A percentile compares a stretch with the other conserved stretches of the same genome.
phyloP scores from a whole-genome alignment of 1,284 basidiomycete genomes.

The Puccinia triticina region DNA sequence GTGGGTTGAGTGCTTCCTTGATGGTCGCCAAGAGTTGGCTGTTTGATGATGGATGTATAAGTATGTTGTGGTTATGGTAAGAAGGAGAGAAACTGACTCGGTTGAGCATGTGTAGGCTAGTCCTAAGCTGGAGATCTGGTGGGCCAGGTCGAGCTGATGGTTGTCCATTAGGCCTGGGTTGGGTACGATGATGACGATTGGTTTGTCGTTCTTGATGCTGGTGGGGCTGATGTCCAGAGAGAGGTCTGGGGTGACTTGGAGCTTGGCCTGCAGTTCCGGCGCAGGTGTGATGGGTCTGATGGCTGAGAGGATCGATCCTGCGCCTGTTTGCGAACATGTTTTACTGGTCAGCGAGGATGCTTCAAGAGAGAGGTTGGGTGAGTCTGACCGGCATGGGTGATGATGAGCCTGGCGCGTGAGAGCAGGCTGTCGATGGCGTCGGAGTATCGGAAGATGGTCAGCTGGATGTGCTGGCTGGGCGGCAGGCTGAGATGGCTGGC shows the following conservation, averaged over 20 bases:
- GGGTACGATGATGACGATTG: slow-evolving; percentile 25
- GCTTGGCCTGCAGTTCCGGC: not conserved
- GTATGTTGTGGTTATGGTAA: not conserved
- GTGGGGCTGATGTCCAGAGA: not conserved
- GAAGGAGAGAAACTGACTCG: not conserved
- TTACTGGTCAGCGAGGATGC: too few relatives aligned
- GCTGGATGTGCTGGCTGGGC: not conserved
- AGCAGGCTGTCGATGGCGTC: not conserved
- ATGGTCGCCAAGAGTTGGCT: not conserved
- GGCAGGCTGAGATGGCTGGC: not conserved
- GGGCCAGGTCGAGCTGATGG: slow-evolving; percentile 34
- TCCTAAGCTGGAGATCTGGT: slow-evolving; percentile 26
- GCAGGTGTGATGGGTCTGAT: not conserved
- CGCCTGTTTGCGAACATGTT: not conserved
- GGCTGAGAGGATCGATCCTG: slow-evolving; percentile 8
- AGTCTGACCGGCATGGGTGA: slow-evolving; percentile 17
- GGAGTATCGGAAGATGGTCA: slow-evolving; percentile 21
- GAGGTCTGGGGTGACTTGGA: not conserved
- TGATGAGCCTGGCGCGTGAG: not conserved
- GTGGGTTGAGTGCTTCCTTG: not conserved
- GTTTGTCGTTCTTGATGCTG: not conserved
- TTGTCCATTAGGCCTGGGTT: slow-evolving; percentile 36
- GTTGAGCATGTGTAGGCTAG: slow-evolving; percentile 29
- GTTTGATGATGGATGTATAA: not conserved
- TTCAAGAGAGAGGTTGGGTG: not conserved